Evolutionary conservation across 805 yeast genomes (phyloP), one percentile per base, ranked within the genome.

Genomic region (Candida koratica): DNA sequence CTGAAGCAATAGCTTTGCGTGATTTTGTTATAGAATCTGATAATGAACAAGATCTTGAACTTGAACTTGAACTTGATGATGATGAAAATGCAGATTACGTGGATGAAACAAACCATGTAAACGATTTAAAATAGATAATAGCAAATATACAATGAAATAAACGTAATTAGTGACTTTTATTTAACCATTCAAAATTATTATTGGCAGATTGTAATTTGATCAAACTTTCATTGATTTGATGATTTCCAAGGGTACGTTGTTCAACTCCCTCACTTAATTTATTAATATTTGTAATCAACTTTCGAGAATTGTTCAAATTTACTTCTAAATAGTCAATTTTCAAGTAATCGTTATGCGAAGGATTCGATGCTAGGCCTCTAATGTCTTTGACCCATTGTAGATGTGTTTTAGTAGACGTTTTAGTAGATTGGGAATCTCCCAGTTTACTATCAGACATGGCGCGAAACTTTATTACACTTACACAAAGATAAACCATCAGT

Each of bases 311-410:
- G 45, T 56, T 58, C 31, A 61, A 42, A 38, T 61, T 61, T 32
- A 56, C 58, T 17, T 60, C 64, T 13, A 61, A 52, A 36, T 60
- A 61, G 20, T 60, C 67, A 1, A 54, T 42, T 28, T 58, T 58
- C 30, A 61, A 47, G 25, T 52, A 45, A 36, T 61, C 67, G 15
- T 58, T 52, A 14, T 37, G 40, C 4, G 32, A 22, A 15, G 48
- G 46, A 22, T 31, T 34, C 7, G 46, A 42, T 7, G 48, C 43
- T 6, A 45, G 32, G 9, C 46, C 48, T 13, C 48, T 15, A 8
- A 45, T 26, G 4, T 45, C 43, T 19, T 40, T 42, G 10, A 40
- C 38, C 48, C 48, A 45, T 28, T 37, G 40, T 13, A 35, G 17
- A 11, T 15, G 19, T 11, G 17, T 6, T 15, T 5, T n/a, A 8